These are phyloP conservation scores for Stephanodiscus minutulus DNA, from an alignment of 108 stramenopile species.

Conservation along the genomic window DNA sequence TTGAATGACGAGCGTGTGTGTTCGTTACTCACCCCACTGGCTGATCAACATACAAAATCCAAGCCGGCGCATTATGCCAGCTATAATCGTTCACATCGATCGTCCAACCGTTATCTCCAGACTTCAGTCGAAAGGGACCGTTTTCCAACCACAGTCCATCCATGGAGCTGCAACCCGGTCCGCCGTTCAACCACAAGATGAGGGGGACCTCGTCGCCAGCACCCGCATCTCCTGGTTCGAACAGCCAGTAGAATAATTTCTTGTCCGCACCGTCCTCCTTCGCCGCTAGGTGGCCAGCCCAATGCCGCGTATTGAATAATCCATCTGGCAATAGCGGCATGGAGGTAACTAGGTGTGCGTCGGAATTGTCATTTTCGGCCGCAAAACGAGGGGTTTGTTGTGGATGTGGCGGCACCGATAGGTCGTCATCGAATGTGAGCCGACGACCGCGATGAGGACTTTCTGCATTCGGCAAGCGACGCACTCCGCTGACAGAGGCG, in stretches of 20 bases:
- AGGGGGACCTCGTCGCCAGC: constrained; percentile 73
- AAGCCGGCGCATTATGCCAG: constrained; percentile 89
- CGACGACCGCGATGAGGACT: constrained; percentile 24
- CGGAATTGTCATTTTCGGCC: constrained; percentile 35
- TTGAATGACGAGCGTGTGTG: not conserved
- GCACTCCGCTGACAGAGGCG: constrained; percentile 24
- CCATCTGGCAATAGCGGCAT: constrained; percentile 60
- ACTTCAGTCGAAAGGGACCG: constrained; percentile 83
- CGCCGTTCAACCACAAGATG: constrained; percentile 90
- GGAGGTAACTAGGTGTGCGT: constrained; percentile 68
- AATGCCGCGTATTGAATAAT: constrained; percentile 54
- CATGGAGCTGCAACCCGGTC: constrained; percentile 93
- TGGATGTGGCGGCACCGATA: not conserved
- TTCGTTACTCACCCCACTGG: constrained; percentile 43
- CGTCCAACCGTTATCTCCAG: constrained; percentile 35
- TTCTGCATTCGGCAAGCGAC: constrained; percentile 24
- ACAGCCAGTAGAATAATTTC: constrained; percentile 96
- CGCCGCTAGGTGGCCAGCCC: constrained; percentile 78
- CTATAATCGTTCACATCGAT: constrained; percentile 68
- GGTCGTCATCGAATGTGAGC: constrained; percentile 16
- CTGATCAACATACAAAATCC: constrained; percentile 76
- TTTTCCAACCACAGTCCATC: constrained; percentile 97
- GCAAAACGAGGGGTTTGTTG: constrained; percentile 22
- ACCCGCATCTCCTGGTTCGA: constrained; percentile 59
- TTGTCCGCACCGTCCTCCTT: constrained; percentile 60